Conservation (phyloP, 2,329 filamentous ascomycete genomes). For the Colletotrichum cereale region DNA sequence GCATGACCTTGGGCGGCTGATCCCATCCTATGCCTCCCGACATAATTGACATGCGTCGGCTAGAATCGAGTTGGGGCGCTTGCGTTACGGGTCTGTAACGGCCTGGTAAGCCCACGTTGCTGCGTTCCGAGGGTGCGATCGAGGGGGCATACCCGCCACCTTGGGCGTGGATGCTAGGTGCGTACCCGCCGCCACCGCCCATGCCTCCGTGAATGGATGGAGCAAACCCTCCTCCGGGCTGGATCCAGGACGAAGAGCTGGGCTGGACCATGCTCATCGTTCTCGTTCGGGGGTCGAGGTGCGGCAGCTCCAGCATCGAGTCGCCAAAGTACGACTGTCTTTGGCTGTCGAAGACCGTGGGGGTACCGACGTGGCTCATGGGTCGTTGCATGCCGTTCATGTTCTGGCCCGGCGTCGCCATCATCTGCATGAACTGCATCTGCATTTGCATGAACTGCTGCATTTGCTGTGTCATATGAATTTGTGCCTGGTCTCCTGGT, state of each 20-base stretch:
- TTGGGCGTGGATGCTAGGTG: slow-evolving; percentile 64
- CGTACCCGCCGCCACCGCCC: slow-evolving; percentile 53
- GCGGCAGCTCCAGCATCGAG: slow-evolving; percentile 59
- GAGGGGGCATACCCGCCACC: slow-evolving; percentile 82
- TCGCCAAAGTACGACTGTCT: slow-evolving; percentile 63
- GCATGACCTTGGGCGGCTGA: slow-evolving; percentile 53
- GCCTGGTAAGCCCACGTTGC: slow-evolving; percentile 89
- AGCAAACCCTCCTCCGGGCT: slow-evolving; percentile 59
- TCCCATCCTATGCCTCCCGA: slow-evolving; percentile 53
- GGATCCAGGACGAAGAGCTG: slow-evolving; percentile 69
- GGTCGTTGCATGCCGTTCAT: slow-evolving; percentile 47
- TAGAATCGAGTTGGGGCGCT: slow-evolving; percentile 52
- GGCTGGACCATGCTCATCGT: slow-evolving; percentile 90
- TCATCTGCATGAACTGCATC: slow-evolving; percentile 94
- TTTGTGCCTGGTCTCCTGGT: slow-evolving; percentile 78
- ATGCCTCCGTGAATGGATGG: slow-evolving; percentile 58
- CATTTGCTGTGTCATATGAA: slow-evolving; percentile 88
- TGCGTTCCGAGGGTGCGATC: slow-evolving; percentile 95
- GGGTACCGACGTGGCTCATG: slow-evolving; percentile 55
- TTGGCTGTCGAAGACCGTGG: slow-evolving; percentile 58
- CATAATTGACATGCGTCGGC: slow-evolving; percentile 53
- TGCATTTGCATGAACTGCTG: slow-evolving; percentile 92
- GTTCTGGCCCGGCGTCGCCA: slow-evolving; percentile 61
- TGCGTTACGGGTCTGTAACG: slow-evolving; percentile 92
- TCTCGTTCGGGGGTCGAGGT: slow-evolving; percentile 64